phyloP scores from a whole-genome alignment of 176 grass and related monocot genomes.

The Poa annua region DNA sequence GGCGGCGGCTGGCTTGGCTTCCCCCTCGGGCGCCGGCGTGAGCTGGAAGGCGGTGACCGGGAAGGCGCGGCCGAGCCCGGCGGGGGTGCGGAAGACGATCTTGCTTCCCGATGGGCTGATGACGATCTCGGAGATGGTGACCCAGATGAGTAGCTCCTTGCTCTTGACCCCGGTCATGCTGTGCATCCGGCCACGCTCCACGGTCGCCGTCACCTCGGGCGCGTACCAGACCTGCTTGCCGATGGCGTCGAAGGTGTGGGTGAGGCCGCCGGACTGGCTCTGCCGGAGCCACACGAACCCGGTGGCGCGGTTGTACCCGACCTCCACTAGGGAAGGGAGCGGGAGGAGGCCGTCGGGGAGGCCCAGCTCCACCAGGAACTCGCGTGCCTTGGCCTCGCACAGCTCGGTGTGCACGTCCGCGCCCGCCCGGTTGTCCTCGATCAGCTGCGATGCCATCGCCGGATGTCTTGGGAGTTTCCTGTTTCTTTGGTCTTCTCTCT shows the following conservation, averaged over 20 bases:
- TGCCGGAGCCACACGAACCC: constrained; percentile 73
- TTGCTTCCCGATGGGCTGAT: constrained; percentile 51
- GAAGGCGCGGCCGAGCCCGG: constrained; percentile 56
- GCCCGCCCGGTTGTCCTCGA: constrained; percentile 55
- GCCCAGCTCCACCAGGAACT: constrained; percentile 60
- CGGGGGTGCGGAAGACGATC: constrained; percentile 65
- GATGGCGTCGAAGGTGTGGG: constrained; percentile 69
- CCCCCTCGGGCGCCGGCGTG: neutral
- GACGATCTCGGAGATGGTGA: constrained; percentile 67
- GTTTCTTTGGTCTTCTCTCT: neutral
- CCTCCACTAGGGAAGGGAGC: constrained; percentile 53
- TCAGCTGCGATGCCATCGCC: constrained; percentile 55
- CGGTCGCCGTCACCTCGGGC: constrained; percentile 59
- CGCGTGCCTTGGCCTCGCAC: constrained; percentile 50
- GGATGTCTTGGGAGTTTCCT: neutral
- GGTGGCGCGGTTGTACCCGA: constrained; percentile 54
- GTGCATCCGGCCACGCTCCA: constrained; percentile 60
- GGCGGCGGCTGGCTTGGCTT: neutral
- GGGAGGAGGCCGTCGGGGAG: constrained; percentile 66
- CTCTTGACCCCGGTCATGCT: constrained; percentile 56
- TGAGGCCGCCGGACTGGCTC: constrained; percentile 39
- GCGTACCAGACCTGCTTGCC: constrained; percentile 69
- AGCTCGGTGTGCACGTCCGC: constrained; percentile 59
- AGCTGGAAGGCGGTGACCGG: constrained; percentile 64
- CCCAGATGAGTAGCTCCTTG: constrained; percentile 75